Evolutionary conservation across 208 protist species (phyloP).

Genomic region (Leishmania turanica): DNA sequence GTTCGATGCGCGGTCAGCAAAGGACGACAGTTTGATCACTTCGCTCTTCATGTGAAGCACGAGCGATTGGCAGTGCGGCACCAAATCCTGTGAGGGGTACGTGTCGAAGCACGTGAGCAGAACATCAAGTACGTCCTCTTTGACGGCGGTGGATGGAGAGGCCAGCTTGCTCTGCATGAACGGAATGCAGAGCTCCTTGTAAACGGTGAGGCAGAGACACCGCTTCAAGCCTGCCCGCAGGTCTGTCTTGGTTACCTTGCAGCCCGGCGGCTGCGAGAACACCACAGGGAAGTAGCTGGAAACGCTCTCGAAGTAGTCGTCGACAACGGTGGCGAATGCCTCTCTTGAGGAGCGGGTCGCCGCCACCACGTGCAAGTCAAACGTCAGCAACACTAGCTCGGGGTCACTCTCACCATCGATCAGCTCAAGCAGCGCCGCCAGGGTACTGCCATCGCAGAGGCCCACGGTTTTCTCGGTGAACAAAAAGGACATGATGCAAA

Average conservation of each 20-base stretch:
- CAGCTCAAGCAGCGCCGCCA: slow-evolving; percentile 46
- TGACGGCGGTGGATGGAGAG: slow-evolving; percentile 69
- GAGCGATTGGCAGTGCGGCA: slow-evolving; percentile 28
- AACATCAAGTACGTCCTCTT: slow-evolving; percentile 54
- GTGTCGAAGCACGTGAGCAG: slow-evolving; percentile 39
- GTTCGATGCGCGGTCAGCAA: slow-evolving; percentile 30
- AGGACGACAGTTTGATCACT: slow-evolving; percentile 56
- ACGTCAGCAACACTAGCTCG: slow-evolving; percentile 54
- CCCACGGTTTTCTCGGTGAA: slow-evolving; percentile 22
- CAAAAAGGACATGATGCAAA: slow-evolving; percentile 29
- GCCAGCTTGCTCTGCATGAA: slow-evolving; percentile 75
- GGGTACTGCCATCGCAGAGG: slow-evolving; percentile 16
- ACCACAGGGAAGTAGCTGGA: slow-evolving; percentile 88
- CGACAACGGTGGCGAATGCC: slow-evolving; percentile 34
- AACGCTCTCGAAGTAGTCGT: slow-evolving; percentile 79
- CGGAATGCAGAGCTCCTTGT: slow-evolving; percentile 57
- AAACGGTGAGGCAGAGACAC: slow-evolving; percentile 47
- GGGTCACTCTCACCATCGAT: slow-evolving; percentile 84
- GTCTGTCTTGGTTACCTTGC: slow-evolving; percentile 65
- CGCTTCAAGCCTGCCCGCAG: slow-evolving; percentile 43
- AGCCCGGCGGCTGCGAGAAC: slow-evolving; percentile 68
- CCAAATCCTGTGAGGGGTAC: slow-evolving; percentile 19
- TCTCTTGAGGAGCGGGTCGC: slow-evolving; percentile 14
- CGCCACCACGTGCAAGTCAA: slow-evolving; percentile 49
- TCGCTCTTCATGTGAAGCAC: slow-evolving; percentile 62